These are phyloP conservation scores for Sugiyamaella lignohabitans DNA, from an alignment of 805 yeast species.

Conservation along the genomic window DNA sequence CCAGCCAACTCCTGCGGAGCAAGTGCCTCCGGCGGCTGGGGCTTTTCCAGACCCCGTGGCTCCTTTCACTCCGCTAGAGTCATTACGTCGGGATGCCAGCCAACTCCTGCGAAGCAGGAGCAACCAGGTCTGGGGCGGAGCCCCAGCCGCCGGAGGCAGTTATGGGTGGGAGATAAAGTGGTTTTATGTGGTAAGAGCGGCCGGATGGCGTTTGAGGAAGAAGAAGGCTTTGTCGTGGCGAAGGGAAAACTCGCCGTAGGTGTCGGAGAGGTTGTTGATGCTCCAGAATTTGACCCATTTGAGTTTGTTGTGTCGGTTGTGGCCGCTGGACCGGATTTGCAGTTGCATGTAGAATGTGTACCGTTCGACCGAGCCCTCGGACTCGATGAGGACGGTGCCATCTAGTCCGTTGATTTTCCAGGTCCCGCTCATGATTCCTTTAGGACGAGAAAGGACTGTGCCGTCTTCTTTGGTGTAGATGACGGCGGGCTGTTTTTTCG, in stretches of 20 bases:
- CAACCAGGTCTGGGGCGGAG: too few relatives aligned
- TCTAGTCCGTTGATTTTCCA: constrained; percentile 55
- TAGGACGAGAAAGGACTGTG: constrained; percentile 16
- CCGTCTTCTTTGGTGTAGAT: constrained; percentile 16
- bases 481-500: background rate
- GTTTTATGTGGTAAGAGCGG: too few relatives aligned
- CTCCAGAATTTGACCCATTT: constrained; percentile 65
- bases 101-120: too few relatives aligned
- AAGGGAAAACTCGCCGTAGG: constrained; percentile 1
- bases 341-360: constrained; percentile 61
- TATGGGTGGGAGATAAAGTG: too few relatives aligned
- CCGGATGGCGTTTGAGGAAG: too few relatives aligned
- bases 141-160: too few relatives aligned
- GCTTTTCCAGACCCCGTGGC: too few relatives aligned
- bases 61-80: too few relatives aligned
- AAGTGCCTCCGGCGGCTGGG: too few relatives aligned
- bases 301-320: constrained; percentile 59
- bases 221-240: background rate
- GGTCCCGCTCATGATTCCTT: constrained; percentile 41
- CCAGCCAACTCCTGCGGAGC: too few relatives aligned
- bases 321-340: constrained; percentile 53
- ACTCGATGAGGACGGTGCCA: constrained; percentile 43
- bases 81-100: too few relatives aligned
- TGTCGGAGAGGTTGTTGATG: constrained; percentile 48
- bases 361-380: constrained; percentile 53